Percentiles rank a stretch among this genome's conserved stretches.
Evolutionary conservation across 495 filamentous ascomycete genomes (phyloP).

Genomic region (Neurospora hispaniola): DNA sequence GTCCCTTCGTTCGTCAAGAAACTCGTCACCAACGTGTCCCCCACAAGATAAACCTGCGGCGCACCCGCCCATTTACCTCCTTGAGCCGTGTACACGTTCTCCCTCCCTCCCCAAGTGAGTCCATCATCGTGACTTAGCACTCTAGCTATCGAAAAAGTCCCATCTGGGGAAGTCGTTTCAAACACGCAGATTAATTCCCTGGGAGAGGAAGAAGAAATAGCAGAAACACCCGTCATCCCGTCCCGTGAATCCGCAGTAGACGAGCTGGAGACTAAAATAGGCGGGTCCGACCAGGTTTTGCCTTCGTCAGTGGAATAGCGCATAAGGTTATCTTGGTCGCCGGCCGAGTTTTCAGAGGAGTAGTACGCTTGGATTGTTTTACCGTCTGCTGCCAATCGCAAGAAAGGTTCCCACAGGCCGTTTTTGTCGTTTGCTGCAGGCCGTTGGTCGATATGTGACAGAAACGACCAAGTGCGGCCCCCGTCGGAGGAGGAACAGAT

Average conservation of each 20-base stretch:
- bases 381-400: conserved; percentile 2
- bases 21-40: conserved; percentile 44
- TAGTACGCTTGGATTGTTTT: conserved; percentile 8
- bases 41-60: conserved; percentile 47
- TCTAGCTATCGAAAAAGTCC: neutral
- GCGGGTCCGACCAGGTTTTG: conserved; percentile 1
- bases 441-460: conserved; percentile 4
- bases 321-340: conserved; percentile 10
- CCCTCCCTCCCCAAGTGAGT: neutral
- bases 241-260: neutral
- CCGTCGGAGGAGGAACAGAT: conserved; percentile 7
- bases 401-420: conserved; percentile 15
- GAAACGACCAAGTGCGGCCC: neutral
- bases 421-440: neutral
- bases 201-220: neutral
- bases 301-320: neutral
- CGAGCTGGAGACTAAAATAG: neutral
- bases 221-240: conserved; percentile 12
- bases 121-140: conserved; percentile 7
- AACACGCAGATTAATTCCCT: conserved; percentile 7
- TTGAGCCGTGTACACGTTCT: conserved; percentile 36
- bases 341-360: neutral
- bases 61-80: conserved; percentile 37
- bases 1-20: conserved; percentile 55
- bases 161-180: conserved; percentile 1